Base-by-base conservation (phyloP, 768 basidiomycete species). In the Solioccasus polychromus region DNA sequence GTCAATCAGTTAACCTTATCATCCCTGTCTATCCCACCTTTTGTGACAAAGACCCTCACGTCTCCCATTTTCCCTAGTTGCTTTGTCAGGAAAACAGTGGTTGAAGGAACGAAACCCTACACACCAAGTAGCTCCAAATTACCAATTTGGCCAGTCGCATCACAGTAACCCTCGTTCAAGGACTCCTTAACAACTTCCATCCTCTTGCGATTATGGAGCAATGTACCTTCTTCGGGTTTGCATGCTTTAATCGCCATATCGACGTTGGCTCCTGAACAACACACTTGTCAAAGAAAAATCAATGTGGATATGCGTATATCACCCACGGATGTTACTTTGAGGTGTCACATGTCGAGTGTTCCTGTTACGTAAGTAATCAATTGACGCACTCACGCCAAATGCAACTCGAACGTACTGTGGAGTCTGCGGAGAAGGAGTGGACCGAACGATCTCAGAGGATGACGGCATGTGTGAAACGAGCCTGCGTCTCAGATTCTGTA, bases 111-210 rank as follows among this genome's bases (percentile, higher is more conserved):
- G 12, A 26, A 32, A 55, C 76, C 36, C n/a, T n/a, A n/a, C n/a
- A n/a, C 50, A 81, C 87, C 88, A n/a, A 83, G 70, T 32, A 76
- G 63, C 25, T 69, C 73, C 42, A 92, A 65, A 58, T 88, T 77
- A 8, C 77, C 78, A 15, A 71, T 71, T 35, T 75, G 70, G 2
- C 85, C 88, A 39, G 82, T 83, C 11, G 83, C 66, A 62, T 92
- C 90, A 52, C 90, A 92, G 57, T 92, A 92, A 3, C 86, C 84
- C 50, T 89, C 86, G 50, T 88, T 73, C n/a, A 86, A 58, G 8
- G 81, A 80, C 58, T 90, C 88, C 52, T 78, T 84, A 25, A 93
- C 78, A 38, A 74, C 70, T 47, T 79, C 77, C 83, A 90, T 85
- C 32, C 79, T 72, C 58, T 83, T 72, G 36, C 79, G 68, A 58